A percentile compares a stretch with the other conserved stretches of the same genome.
phyloP scores from a whole-genome alignment of 768 basidiomycete genomes.

The Boletus huronensis region DNA sequence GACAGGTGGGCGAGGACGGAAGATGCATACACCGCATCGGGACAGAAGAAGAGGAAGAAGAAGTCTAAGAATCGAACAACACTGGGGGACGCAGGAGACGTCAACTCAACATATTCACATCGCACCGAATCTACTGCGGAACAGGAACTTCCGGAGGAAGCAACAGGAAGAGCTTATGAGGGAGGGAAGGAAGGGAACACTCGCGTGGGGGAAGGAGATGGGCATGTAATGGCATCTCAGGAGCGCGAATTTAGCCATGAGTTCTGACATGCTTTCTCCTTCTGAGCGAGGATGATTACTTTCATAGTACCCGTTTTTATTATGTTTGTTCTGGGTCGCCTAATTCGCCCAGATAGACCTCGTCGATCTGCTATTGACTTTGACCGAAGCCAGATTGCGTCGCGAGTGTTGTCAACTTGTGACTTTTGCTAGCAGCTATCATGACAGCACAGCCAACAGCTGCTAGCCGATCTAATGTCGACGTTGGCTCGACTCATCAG shows the following conservation, averaged over 20 bases:
- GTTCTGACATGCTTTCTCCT: conserved; percentile 39
- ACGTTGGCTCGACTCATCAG: background rate
- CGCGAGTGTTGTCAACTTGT: background rate
- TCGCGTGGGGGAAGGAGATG: conserved; percentile 16
- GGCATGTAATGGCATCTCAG: conserved; percentile 21
- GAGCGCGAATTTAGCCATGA: conserved; percentile 64
- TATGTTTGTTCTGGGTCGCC: background rate
- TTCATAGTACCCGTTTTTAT: conserved; percentile 12
- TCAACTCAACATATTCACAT: conserved; percentile 32
- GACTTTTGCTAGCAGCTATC: background rate
- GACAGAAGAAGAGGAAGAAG: conserved; percentile 61
- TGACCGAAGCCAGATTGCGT: background rate
- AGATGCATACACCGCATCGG: conserved; percentile 61
- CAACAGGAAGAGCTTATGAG: conserved; percentile 67
- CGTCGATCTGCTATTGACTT: background rate
- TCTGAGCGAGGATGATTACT: background rate
- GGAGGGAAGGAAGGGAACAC: conserved; percentile 11
- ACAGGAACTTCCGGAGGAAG: conserved; percentile 58
- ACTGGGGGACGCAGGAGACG: conserved; percentile 31
- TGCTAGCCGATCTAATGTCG: background rate
- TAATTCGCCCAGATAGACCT: conserved; percentile 4
- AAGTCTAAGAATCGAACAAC: conserved; percentile 51
- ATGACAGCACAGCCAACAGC: background rate
- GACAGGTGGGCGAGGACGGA: conserved; percentile 86
- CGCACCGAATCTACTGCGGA: conserved; percentile 40